Base-by-base conservation (phyloP, 2,329 filamentous ascomycete species). In the Conoideocrella luteorostrata region DNA sequence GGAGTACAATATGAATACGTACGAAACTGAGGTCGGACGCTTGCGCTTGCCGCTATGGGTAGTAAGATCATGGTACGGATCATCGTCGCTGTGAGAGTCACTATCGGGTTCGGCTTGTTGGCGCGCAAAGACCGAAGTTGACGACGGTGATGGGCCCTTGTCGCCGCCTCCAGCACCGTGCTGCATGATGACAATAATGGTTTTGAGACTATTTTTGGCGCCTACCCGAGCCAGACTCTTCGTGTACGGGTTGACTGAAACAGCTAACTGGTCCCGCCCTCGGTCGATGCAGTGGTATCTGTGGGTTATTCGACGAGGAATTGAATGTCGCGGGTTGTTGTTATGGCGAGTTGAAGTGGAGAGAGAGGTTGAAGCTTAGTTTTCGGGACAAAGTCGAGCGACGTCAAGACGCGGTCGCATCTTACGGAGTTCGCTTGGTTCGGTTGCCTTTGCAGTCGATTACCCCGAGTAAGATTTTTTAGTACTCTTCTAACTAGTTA, bases 11-110 rank as follows among this genome's bases (percentile, higher is more conserved):
- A 39, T 44, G 21, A 50, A 48, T 44, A 56, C 55, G 51, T 70
- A 80, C 77, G 77, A 80, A 48, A 80, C 77, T 47, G 77, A 79
- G 39, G 79, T 69, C 47, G 75, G 75, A 46, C 78, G 69, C 59
- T 80, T 82, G 49, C 78, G 73, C 61, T 82, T 82, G 46, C 73
- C 59, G 18, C 52, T 54, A 46, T 56, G 57, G 47, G 53, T 55
- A 22, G 55, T 44, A 32, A 47, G 53, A 23, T 62, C 56, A 40
- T 73, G 68, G 38, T 65, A 57, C 43, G 67, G 66, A 46, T 72
- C 68, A 45, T 69, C 68, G 34, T 74, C 70, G 56, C 72, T 76
- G 40, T 70, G 66, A 43, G 71, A 71, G 55, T 75, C 74, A 57
- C 72, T 78, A 41, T 75, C 71, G 38, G 53, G 60, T 41, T 70